Conservation (phyloP, 257 asterid species). For the Solanum rostratum region DNA sequence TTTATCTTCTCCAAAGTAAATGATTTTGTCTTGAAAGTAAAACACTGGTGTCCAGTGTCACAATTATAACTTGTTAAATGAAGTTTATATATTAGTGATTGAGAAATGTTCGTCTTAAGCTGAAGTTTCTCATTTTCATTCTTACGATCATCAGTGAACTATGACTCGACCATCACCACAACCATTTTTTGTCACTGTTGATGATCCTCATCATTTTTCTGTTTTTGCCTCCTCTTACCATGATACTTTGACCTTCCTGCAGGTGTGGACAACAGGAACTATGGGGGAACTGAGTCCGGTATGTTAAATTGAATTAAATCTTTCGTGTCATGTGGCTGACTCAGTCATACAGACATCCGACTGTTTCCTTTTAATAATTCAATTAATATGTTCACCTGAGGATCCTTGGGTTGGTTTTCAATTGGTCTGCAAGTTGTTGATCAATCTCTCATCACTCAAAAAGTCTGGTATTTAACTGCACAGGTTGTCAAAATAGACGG, state of each 20-base stretch:
- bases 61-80: neutral
- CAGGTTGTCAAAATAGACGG: constrained; percentile 79
- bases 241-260: neutral
- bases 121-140: neutral
- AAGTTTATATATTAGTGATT: neutral
- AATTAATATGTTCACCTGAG: neutral
- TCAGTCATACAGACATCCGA: neutral
- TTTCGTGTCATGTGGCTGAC: neutral
- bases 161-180: neutral
- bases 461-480: neutral
- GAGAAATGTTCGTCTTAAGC: neutral
- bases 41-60: neutral
- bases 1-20: neutral
- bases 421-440: neutral
- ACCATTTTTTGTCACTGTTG: neutral
- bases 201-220: neutral
- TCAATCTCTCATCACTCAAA: neutral
- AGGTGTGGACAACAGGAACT: constrained; percentile 76
- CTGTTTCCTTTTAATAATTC: neutral
- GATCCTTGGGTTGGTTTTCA: neutral
- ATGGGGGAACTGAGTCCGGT: constrained; percentile 92
- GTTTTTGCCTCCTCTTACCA: neutral
- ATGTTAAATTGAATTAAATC: constrained; percentile 7
- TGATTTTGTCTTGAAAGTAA: neutral
- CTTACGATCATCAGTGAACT: neutral